Percentiles rank a stretch among this genome's conserved stretches.
These are phyloP conservation scores for Themeda triandra DNA, from an alignment of 176 grass and related monocot genomes.

Conservation along the genomic window DNA sequence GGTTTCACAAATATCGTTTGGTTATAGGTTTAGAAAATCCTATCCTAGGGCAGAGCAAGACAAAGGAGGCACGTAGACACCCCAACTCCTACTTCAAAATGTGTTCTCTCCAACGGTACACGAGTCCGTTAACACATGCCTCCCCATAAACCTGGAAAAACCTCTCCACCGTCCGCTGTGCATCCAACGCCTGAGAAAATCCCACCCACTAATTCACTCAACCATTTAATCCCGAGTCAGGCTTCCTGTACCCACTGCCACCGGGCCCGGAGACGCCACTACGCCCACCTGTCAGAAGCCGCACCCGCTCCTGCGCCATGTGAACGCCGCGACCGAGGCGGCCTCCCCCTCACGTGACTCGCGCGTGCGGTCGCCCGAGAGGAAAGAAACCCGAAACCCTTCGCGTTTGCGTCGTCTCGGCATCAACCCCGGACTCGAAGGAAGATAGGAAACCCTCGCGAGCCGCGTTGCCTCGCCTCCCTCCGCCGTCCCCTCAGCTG, in stretches of 20 bases:
- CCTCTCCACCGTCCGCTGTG: neutral
- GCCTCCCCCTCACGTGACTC: slow-evolving; percentile 23
- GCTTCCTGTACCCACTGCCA: neutral
- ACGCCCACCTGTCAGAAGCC: neutral
- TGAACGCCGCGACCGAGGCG: slow-evolving; percentile 26
- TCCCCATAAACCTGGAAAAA: slow-evolving; percentile 7
- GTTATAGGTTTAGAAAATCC: neutral
- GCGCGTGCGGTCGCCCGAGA: slow-evolving; percentile 8
- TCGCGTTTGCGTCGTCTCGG: slow-evolving; percentile 22
- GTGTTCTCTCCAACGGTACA: slow-evolving; percentile 43
- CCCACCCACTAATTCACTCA: neutral
- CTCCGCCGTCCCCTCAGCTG: neutral
- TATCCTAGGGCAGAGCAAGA: slow-evolving; percentile 8
- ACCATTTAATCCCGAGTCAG: neutral
- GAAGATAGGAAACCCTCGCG: slow-evolving; percentile 27
- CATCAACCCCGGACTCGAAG: slow-evolving; percentile 44
- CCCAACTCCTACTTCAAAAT: neutral
- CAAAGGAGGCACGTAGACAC: neutral
- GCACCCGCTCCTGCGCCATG: neutral
- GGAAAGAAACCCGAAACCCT: slow-evolving; percentile 52
- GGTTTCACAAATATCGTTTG: neutral
- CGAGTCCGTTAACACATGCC: slow-evolving; percentile 12
- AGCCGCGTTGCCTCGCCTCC: neutral
- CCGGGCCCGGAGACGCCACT: accelerated
- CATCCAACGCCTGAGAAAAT: slow-evolving; percentile 6